Conservation (phyloP, 2,329 filamentous ascomycete species). For the Fusarium brevicatenulatum region DNA sequence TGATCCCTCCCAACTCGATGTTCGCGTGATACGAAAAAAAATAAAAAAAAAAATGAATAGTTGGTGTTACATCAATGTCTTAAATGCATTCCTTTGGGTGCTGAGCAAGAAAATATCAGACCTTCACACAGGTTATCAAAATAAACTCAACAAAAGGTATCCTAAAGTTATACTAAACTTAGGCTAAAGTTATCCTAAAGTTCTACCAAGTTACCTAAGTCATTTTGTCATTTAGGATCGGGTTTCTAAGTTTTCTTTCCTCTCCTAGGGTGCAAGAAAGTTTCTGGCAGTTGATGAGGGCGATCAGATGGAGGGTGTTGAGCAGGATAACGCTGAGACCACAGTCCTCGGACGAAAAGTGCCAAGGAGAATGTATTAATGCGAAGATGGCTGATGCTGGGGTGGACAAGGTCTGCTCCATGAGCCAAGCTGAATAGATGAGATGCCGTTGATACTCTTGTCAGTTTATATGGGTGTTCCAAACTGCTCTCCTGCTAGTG, state of each 20-base stretch:
- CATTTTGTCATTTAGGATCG: neutral
- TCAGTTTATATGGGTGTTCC: neutral
- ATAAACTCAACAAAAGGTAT: neutral
- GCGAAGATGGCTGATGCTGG: neutral
- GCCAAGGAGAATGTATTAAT: neutral
- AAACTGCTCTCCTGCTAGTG: neutral
- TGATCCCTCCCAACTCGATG: constrained; percentile 24
- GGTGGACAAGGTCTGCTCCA: neutral
- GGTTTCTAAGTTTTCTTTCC: neutral
- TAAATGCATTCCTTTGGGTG: neutral
- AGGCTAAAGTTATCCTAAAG: neutral
- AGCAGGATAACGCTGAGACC: neutral
- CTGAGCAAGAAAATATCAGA: neutral
- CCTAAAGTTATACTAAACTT: neutral
- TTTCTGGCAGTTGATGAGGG: neutral
- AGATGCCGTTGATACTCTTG: neutral
- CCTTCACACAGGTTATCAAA: neutral
- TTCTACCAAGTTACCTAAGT: neutral
- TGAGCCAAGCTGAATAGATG: neutral
- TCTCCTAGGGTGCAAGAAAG: neutral
- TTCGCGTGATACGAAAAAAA: constrained; percentile 29
- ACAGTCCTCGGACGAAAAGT: neutral
- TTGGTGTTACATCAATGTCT: constrained; percentile 31
- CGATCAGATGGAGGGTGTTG: neutral
- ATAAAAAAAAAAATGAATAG: neutral